Conservation (phyloP, 352 stramenopile species). For the Nothophytophthora sp. region DNA sequence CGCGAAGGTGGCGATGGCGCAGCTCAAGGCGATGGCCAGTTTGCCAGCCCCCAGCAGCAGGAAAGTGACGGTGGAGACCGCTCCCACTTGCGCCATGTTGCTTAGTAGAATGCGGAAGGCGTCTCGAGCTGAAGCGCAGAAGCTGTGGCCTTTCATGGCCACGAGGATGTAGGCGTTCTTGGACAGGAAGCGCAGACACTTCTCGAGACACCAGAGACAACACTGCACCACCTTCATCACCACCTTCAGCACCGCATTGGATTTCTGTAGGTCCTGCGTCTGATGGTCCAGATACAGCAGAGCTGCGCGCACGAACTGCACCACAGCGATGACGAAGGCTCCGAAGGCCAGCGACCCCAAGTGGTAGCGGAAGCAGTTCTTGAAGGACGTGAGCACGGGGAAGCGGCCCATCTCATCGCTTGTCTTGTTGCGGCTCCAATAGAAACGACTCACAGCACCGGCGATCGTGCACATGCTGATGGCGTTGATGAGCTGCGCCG, state of each 20-base stretch:
- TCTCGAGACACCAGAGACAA: constrained; percentile 94
- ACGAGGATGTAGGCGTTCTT: constrained; percentile 96
- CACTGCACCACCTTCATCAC: constrained; percentile 90
- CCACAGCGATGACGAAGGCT: constrained; percentile 95
- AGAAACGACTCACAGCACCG: constrained; percentile 91
- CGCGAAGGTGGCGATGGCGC: constrained; percentile 53
- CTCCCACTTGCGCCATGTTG: constrained; percentile 88
- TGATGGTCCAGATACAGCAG: constrained; percentile 94
- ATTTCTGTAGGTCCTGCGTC: constrained; percentile 79
- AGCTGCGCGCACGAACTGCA: constrained; percentile 94
- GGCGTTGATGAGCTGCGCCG: constrained; percentile 95
- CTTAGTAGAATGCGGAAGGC: constrained; percentile 92
- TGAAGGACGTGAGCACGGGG: constrained; percentile 65
- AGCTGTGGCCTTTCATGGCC: constrained; percentile 76
- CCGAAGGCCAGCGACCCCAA: constrained; percentile 96
- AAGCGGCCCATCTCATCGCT: constrained; percentile 66
- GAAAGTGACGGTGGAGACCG: constrained; percentile 90
- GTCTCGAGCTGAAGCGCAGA: constrained; percentile 89
- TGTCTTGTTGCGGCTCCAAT: constrained; percentile 88
- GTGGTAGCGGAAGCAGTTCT: constrained; percentile 92
- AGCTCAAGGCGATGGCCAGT: constrained; percentile 72
- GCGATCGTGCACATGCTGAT: constrained; percentile 95
- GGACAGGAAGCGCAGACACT: constrained; percentile 97
- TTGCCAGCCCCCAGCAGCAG: constrained; percentile 94
- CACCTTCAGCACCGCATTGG: constrained; percentile 81